Evolutionary conservation across 164 flowering plant species (phyloP).

Genomic region (Malania oleifera): DNA sequence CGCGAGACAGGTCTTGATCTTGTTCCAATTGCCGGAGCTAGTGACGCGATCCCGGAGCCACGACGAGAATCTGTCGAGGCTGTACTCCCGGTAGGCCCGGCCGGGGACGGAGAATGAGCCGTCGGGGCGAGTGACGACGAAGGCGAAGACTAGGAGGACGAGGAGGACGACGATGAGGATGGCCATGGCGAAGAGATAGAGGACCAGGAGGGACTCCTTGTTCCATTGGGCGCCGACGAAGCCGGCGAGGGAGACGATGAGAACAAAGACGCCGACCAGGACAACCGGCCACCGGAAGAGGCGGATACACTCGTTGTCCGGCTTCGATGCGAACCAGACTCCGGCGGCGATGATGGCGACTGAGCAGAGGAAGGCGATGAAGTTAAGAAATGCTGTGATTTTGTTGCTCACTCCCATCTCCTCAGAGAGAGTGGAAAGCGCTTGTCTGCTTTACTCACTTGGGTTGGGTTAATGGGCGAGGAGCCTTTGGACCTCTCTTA

Average conservation of each 20-base stretch:
- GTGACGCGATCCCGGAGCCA: constrained; percentile 69
- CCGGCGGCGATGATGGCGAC: constrained; percentile 77
- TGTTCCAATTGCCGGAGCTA: constrained; percentile 44
- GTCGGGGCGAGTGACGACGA: constrained; percentile 62
- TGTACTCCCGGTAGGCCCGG: constrained; percentile 57
- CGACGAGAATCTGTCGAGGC: constrained; percentile 52
- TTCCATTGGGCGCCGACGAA: constrained; percentile 85
- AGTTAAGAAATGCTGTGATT: constrained; percentile 63
- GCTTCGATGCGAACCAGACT: constrained; percentile 76
- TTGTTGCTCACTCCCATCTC: constrained; percentile 79
- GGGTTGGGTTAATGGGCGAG: too few species aligned
- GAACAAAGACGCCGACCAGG: constrained; percentile 62
- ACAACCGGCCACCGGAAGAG: constrained; percentile 75
- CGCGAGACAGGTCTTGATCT: constrained; percentile 58
- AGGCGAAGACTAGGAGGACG: constrained; percentile 60
- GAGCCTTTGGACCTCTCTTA: too few species aligned
- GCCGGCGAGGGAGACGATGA: constrained; percentile 72
- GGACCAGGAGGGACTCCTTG: constrained; percentile 53
- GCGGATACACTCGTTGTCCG: constrained; percentile 75
- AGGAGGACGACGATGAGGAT: constrained; percentile 57
- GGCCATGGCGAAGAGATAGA: constrained; percentile 76
- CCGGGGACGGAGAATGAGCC: constrained; percentile 60
- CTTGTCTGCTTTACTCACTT: too few species aligned
- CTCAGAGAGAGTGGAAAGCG: constrained; percentile 10
- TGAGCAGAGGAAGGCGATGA: constrained; percentile 75